phyloP scores from a whole-genome alignment of 148 eudicot species.

The Camellia japonica region DNA sequence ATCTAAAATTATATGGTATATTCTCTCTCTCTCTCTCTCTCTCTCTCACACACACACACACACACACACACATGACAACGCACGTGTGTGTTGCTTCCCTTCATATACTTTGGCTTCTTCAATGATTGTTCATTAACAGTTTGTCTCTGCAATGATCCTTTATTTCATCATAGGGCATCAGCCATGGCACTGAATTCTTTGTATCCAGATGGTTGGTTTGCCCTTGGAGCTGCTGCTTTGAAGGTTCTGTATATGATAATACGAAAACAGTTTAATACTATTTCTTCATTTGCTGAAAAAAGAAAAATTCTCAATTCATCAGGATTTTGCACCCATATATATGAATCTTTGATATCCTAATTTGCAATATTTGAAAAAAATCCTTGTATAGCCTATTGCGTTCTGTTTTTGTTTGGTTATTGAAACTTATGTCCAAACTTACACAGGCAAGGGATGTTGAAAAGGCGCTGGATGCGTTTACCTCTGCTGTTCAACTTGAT shows the following conservation, averaged over 20 bases:
- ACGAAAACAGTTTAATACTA: too few species aligned
- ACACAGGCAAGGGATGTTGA: constrained; percentile 79
- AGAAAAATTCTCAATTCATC: background rate
- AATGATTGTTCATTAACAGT: background rate
- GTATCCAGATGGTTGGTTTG: constrained; percentile 98
- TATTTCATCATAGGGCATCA: constrained; percentile 55
- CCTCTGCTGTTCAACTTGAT: constrained; percentile 91
- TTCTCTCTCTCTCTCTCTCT: constrained; percentile 12
- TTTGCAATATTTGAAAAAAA: background rate
- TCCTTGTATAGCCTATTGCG: background rate
- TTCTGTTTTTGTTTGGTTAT: constrained; percentile 6
- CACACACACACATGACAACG: background rate
- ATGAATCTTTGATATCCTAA: constrained; percentile 5
- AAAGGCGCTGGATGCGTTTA: constrained; percentile 84
- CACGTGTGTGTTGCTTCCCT: background rate
- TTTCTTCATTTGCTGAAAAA: too few species aligned
- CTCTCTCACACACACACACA: background rate
- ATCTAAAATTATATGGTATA: constrained; percentile 67
- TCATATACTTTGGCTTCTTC: background rate
- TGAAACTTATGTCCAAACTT: constrained; percentile 9
- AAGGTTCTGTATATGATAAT: constrained; percentile 42
- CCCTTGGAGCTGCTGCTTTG: constrained; percentile 94
- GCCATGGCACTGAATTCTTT: constrained; percentile 89
- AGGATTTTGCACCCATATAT: background rate
- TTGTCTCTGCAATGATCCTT: constrained; percentile 8